These are phyloP conservation scores for Viola odorata DNA, from an alignment of 345 rosid genomes.

Conservation along the genomic window DNA sequence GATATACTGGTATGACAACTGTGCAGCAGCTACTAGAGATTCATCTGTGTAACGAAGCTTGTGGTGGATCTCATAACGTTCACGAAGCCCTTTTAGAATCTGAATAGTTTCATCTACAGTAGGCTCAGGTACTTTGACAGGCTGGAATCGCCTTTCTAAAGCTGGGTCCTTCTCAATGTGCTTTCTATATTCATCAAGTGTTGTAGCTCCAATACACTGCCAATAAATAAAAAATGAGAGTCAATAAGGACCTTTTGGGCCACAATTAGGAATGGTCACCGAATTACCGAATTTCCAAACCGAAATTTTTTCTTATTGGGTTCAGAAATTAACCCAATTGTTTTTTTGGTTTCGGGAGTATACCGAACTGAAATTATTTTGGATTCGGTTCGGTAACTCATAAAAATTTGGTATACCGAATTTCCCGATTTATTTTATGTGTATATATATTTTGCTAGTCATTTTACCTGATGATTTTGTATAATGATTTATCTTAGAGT, in stretches of 20 bases:
- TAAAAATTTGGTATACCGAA: too few species aligned
- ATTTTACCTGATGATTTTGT: too few species aligned
- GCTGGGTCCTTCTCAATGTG: conserved; percentile 99
- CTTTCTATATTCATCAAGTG: conserved; percentile 90
- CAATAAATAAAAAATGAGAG: conserved; percentile 7
- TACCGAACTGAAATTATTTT: too few species aligned
- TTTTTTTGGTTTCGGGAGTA: too few species aligned
- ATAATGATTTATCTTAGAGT: too few species aligned
- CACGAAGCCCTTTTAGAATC: conserved; percentile 89
- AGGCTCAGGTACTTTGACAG: conserved; percentile 98
- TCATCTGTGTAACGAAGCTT: conserved; percentile 97
- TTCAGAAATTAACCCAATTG: too few species aligned
- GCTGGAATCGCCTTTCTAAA: conserved; percentile 95
- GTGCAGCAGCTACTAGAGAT: conserved; percentile 81
- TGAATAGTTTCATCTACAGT: conserved; percentile 88
- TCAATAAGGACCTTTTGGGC: neutral
- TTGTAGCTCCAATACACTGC: conserved; percentile 99
- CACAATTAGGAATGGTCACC: too few species aligned
- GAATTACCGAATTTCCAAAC: too few species aligned
- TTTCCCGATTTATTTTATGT: too few species aligned
- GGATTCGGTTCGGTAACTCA: too few species aligned
- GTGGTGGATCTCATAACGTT: conserved; percentile 97
- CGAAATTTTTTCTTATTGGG: too few species aligned
- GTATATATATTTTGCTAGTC: too few species aligned
- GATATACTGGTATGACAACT: conserved; percentile 91